phyloP scores from a whole-genome alignment of 345 rosid species.

The Microcos paniculata region DNA sequence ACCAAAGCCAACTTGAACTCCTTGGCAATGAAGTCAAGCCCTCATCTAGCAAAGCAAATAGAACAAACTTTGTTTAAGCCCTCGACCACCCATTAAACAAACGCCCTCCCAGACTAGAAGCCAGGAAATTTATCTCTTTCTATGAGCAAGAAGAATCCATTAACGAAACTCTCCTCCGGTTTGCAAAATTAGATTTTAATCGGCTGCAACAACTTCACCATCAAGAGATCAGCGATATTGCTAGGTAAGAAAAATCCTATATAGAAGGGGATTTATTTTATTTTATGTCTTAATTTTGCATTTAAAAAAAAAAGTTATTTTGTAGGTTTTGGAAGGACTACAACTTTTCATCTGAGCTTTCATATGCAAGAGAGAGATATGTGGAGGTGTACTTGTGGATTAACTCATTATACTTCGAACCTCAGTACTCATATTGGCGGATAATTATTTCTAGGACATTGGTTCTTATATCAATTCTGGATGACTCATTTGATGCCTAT shows the following conservation, averaged over 20 bases:
- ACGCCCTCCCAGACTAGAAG: conserved; percentile 7
- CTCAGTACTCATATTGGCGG: background rate
- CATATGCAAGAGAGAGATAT: conserved; percentile 10
- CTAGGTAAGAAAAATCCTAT: background rate
- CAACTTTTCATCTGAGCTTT: background rate
- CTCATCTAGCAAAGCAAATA: background rate
- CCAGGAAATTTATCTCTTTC: conserved; percentile 3
- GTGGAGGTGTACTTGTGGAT: background rate
- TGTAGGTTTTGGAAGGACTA: conserved; percentile 4
- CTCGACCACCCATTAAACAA: background rate
- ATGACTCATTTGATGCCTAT: background rate
- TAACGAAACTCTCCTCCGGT: background rate
- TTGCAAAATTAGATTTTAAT: background rate
- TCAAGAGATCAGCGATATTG: background rate
- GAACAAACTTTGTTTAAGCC: no score
- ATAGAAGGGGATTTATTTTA: no score
- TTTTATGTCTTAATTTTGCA: no score
- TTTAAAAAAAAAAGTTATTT: background rate
- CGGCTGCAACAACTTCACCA: background rate
- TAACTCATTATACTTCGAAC: background rate
- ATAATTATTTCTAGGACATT: background rate
- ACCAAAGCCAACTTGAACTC: background rate
- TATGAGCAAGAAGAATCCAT: background rate
- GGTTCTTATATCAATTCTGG: background rate
- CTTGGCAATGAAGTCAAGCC: background rate